These are phyloP conservation scores for Gnomoniopsis sp. DNA, from an alignment of 2,329 filamentous ascomycete genomes.

Conservation along the genomic window DNA sequence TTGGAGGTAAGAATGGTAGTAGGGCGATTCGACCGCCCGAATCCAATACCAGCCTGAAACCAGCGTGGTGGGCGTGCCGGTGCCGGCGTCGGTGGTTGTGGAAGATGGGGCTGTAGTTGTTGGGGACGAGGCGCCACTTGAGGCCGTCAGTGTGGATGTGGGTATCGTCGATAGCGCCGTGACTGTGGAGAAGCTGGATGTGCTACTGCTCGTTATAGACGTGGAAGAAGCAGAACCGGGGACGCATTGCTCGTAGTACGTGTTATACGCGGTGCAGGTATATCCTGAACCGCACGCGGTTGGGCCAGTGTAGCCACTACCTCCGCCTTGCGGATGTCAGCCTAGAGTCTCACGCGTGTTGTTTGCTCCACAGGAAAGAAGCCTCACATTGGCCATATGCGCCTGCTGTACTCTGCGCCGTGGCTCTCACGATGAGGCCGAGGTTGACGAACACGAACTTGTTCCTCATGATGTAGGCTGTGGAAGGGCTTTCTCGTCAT, in stretches of 20 bases:
- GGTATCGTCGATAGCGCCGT: background rate
- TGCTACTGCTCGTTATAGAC: background rate
- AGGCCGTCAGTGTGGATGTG: background rate
- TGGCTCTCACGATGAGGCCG: background rate
- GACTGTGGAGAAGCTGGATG: background rate
- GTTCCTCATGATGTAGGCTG: background rate
- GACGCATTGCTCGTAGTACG: slow-evolving; percentile 16
- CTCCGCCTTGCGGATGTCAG: slow-evolving; percentile 14
- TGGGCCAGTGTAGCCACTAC: slow-evolving; percentile 18
- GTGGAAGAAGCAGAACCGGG: slow-evolving; percentile 2
- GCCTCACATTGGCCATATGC: slow-evolving; percentile 15
- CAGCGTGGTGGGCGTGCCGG: slow-evolving; percentile 32
- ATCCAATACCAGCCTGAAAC: slow-evolving; percentile 50
- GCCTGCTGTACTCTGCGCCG: slow-evolving; percentile 12
- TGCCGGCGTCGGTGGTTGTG: background rate
- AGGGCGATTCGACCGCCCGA: slow-evolving; percentile 49
- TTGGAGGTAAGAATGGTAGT: slow-evolving; percentile 50
- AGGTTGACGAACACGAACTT: background rate
- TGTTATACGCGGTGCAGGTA: slow-evolving; percentile 21
- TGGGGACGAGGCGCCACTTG: background rate
- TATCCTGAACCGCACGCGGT: slow-evolving; percentile 20
- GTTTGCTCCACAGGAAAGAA: too few relatives aligned
- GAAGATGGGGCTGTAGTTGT: slow-evolving; percentile 11
- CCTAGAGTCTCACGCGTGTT: background rate
- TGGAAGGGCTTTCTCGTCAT: background rate